phyloP scores from a whole-genome alignment of 2,329 filamentous ascomycete genomes.

The Ophiocordyceps unilateralis region DNA sequence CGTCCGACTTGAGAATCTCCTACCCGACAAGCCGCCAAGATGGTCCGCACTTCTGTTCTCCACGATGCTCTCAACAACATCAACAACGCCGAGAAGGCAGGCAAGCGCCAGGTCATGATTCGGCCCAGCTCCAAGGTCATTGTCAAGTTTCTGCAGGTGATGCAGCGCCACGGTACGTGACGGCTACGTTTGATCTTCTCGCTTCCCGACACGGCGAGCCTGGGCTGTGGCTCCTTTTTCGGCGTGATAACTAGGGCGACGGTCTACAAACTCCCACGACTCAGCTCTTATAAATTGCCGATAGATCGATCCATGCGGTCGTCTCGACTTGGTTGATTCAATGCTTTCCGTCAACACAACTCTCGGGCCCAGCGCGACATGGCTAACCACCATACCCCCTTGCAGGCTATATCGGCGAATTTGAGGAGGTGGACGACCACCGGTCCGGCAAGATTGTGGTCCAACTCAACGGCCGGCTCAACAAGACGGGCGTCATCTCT shows the following conservation, averaged over 20 bases:
- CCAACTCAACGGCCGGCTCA: constrained; percentile 93
- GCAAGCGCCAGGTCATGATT: constrained; percentile 98
- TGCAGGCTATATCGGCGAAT: constrained; percentile 95
- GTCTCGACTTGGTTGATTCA: constrained; percentile 59
- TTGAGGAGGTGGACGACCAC: constrained; percentile 99
- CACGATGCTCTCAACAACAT: constrained; percentile 98
- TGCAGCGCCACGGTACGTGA: constrained; percentile 97
- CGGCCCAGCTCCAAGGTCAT: constrained; percentile 99
- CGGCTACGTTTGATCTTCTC: neutral
- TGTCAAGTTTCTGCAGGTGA: constrained; percentile 96
- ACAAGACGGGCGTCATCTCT: constrained; percentile 99
- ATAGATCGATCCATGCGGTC: constrained; percentile 67
- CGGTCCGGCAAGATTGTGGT: constrained; percentile 99
- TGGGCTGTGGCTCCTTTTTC: constrained; percentile 27
- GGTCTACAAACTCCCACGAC: constrained; percentile 64
- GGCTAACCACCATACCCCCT: constrained; percentile 31
- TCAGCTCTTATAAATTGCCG: constrained; percentile 99
- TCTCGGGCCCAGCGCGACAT: constrained; percentile 92
- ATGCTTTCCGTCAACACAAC: constrained; percentile 25
- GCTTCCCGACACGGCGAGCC: constrained; percentile 7
- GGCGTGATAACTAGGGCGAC: constrained; percentile 99
- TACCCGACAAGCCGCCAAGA: constrained; percentile 50
- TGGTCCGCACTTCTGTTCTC: constrained; percentile 98
- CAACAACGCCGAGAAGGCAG: constrained; percentile 99
- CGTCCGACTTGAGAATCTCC: constrained; percentile 66